Evolutionary conservation across 495 filamentous ascomycete species (phyloP), one percentile per base, ranked within the genome.

Genomic region (Cercophora sp.): DNA sequence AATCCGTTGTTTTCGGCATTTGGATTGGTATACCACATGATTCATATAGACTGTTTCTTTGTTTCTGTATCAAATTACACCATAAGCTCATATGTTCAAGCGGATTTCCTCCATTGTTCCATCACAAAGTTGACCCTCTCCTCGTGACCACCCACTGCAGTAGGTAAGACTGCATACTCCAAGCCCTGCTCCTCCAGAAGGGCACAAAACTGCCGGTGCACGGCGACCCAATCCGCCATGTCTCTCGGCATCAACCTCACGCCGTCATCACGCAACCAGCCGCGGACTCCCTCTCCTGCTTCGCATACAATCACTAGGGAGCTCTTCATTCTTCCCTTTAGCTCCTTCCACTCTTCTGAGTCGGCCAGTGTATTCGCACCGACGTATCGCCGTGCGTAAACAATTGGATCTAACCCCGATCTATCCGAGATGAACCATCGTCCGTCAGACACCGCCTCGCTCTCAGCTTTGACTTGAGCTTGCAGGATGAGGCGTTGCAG

Each of bases 341-440:
- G 37, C 41, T 56, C 58, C 19, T 44, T 13, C 75, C 73, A 80
- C 19, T 64, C 55, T 6, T 31, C 2, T 6, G 59, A 59, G 4
- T 51, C 26, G 18, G 62, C 5, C 41, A 78, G 57, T 10, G 31
- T 34, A 2, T 57, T 23, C 5, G 61, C 63, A 13, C 73, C 62
- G 11, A 69, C 69, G 49, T 73, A 73, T 4, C 63, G 64, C 19
- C 51, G 39, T 9, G 74, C 66, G 52, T 79, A 80, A 13, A 71
- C 66, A 13, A 80, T 54, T 10, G 77, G 72, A 48, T 80, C 78
- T 5, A 76, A 43, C 1, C 66, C 76, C 4, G 78, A 80, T 5
- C 78, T 66, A 56, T 79, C 78, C 0, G 77, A 76, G 47, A 80
- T 68, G 57, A 74, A 72, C 73, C 76, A 78, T 19, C 3, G 4